Evolutionary conservation across 169 alveolate species (phyloP).

Genomic region (Condylostoma magnum): DNA sequence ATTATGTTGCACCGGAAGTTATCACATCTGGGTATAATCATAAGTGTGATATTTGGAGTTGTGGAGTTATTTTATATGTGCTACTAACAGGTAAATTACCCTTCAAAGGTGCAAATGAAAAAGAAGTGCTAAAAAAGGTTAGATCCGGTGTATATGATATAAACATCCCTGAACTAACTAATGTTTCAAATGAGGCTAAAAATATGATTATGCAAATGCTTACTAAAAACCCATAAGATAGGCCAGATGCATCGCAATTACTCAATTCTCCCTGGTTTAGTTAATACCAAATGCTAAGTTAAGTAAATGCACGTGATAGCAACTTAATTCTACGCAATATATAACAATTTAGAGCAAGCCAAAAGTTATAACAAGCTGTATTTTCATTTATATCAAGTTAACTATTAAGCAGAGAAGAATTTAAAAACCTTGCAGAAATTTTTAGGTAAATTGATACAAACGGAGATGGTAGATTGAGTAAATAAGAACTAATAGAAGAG

Average conservation of each 20-base stretch:
- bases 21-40: conserved; percentile 49
- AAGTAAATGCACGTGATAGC: conserved; percentile 47
- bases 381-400: conserved; percentile 80
- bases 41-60: conserved; percentile 72
- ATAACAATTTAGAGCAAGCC: conserved; percentile 77
- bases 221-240: conserved; percentile 77
- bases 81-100: conserved; percentile 86
- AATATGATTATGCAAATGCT: conserved; percentile 88
- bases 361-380: conserved; percentile 87
- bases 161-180: conserved; percentile 76
- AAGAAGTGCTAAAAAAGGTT: conserved; percentile 86
- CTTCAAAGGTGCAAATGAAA: conserved; percentile 89
- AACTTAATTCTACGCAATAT: conserved; percentile 35
- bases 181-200: conserved; percentile 90
- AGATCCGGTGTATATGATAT: conserved; percentile 77
- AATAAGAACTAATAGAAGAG: conserved; percentile 72
- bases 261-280: conserved; percentile 88
- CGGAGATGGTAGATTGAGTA: conserved; percentile 49
- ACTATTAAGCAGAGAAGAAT: conserved; percentile 85
- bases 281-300: conserved; percentile 56
- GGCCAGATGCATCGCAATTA: conserved; percentile 90
- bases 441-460: conserved; percentile 42
- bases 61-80: conserved; percentile 66
- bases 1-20: conserved; percentile 32
- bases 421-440: conserved; percentile 64